A percentile compares a stretch with the other conserved stretches of the same genome.
Evolutionary conservation across 805 yeast genomes (phyloP).

Genomic region (Wickerhamiella azyma): DNA sequence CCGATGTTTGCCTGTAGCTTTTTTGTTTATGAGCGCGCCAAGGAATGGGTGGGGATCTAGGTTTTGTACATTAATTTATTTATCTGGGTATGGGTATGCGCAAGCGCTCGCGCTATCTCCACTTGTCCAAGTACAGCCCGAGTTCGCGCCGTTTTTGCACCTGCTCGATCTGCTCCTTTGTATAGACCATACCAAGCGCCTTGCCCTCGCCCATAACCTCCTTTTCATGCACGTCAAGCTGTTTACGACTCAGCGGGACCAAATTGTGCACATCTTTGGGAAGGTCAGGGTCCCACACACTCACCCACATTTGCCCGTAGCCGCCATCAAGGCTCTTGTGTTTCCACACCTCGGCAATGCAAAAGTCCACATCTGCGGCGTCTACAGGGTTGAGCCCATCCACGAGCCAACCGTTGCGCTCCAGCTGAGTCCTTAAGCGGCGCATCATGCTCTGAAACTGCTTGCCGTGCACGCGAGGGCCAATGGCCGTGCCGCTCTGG

Average conservation of each 20-base stretch:
- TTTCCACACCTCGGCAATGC: slow-evolving; percentile 82
- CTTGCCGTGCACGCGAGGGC: slow-evolving; percentile 78
- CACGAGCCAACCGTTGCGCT: slow-evolving; percentile 49
- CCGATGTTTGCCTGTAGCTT: slow-evolving; percentile 98
- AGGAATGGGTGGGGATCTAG: slow-evolving; percentile 51
- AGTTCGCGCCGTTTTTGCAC: slow-evolving; percentile 54
- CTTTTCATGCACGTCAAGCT: slow-evolving; percentile 67
- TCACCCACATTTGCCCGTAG: slow-evolving; percentile 64
- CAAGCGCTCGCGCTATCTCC: slow-evolving; percentile 4
- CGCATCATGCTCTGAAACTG: slow-evolving; percentile 73
- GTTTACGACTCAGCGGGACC: slow-evolving; percentile 79
- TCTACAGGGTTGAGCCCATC: slow-evolving; percentile 58
- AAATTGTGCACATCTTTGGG: slow-evolving; percentile 63
- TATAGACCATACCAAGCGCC: slow-evolving; percentile 46
- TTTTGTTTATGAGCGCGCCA: slow-evolving; percentile 82
- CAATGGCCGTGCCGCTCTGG: slow-evolving; percentile 58
- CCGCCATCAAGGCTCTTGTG: slow-evolving; percentile 85
- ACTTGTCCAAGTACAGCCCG: slow-evolving; percentile 50
- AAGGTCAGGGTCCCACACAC: slow-evolving; percentile 66
- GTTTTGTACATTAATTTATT: not conserved
- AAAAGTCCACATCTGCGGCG: slow-evolving; percentile 61
- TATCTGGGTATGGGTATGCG: not conserved
- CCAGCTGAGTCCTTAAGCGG: slow-evolving; percentile 74
- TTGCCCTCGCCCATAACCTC: slow-evolving; percentile 61
- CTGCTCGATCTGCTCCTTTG: slow-evolving; percentile 39